Base-by-base conservation (phyloP, 768 basidiomycete species). In the Lepiota venenata region DNA sequence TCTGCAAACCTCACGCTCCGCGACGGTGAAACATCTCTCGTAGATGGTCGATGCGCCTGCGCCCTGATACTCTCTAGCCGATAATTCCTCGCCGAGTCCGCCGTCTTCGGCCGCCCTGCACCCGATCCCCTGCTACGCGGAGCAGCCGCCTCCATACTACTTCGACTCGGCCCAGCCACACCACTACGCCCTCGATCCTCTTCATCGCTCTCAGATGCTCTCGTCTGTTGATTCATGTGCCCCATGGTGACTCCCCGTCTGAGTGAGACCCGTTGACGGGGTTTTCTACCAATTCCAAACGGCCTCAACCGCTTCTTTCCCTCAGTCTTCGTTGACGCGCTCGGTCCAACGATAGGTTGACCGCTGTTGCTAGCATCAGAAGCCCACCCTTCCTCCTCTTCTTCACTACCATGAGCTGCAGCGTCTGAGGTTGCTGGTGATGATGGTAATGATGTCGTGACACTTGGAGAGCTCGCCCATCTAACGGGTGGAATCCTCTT, bases 331-430 rank as follows among this genome's bases (percentile, higher is more conserved):
- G 15, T 36, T 11, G 58, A 40, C 21, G 38, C 27, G 20, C 45
- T 16, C 14, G 25, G 4, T 43, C 20, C 49, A 11, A 52, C 50
- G 5, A 36, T 12, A 38, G 42, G 43, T 38, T 60, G 58, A 20
- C 59, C 65, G 20, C 64, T 63, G 40, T 62, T 68, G 52, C 75
- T 77, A 20, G 64, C 69, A 45, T 89, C 87, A 5, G 85, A 87
- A 15, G 76, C 75, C 85, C 84, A 87, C 1, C 75, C 83, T 56
- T 81, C 86, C 0, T 85, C 84, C 15, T 81, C 81, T 4, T 76
- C 81, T 3, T 77, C 74, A 6, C 46, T 50, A 16, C 18, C 47
- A n/a, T 15, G 46, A 7, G 37, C 22, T 47, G 67, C 66, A 25
- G 50, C 47, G 35, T 57, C 64, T 22, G 32, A 41, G 8, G 45